A percentile compares a stretch with the other conserved stretches of the same genome.
These are phyloP conservation scores for Gigaspora rosea DNA, from an alignment of 192 early-diverging fungal genomes.

Conservation along the genomic window DNA sequence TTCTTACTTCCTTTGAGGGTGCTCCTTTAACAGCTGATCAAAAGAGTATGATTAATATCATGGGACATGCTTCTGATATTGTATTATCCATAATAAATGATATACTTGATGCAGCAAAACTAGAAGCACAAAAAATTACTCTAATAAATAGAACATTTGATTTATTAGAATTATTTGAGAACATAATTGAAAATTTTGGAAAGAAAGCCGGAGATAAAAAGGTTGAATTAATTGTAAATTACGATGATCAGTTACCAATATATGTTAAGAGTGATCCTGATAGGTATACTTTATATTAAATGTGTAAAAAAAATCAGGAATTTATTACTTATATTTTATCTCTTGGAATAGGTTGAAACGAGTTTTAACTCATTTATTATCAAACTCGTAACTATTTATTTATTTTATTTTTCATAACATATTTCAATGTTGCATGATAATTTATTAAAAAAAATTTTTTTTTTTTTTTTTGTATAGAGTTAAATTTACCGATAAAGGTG, in stretches of 20 bases:
- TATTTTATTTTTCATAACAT: no score
- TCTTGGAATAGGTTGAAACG: no score
- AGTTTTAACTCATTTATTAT: no score
- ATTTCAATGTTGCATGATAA: no score
- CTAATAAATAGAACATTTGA: conserved; percentile 5
- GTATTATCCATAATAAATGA: background rate
- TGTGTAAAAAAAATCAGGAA: no score
- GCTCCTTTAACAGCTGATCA: conserved; percentile 44
- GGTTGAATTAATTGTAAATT: no score
- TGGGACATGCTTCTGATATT: conserved; percentile 46
- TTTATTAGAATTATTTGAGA: no score
- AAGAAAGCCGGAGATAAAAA: no score
- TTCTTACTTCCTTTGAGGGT: conserved; percentile 37
- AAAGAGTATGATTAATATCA: conserved; percentile 47
- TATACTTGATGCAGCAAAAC: conserved; percentile 44
- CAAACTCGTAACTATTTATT: no score
- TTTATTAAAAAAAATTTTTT: background rate
- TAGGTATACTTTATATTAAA: background rate
- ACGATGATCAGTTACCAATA: no score
- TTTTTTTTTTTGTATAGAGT: conserved; percentile 11
- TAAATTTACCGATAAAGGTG: conserved; percentile 24
- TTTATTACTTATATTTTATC: background rate
- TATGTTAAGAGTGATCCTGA: no score
- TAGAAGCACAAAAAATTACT: conserved; percentile 34
- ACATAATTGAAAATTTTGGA: no score